phyloP scores from a whole-genome alignment of 176 grass and related monocot species.

The Ampelocalamus luodianensis region DNA sequence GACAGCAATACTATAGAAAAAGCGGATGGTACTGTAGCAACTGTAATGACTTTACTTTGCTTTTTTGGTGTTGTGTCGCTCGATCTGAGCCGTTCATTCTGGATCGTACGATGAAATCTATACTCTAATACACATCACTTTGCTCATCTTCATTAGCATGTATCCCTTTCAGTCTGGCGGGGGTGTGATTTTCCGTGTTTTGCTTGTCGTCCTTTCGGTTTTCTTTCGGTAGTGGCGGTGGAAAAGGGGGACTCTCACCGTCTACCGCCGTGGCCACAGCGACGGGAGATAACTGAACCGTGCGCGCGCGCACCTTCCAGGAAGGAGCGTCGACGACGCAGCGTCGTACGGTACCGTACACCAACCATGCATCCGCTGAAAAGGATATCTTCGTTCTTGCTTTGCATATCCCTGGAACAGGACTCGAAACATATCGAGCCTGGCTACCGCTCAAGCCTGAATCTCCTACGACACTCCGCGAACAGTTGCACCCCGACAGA shows the following conservation, averaged over 20 bases:
- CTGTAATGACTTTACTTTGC: no score
- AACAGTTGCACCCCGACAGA: neutral
- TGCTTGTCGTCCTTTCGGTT: neutral
- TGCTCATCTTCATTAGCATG: no score
- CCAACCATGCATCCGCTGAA: constrained; percentile 12
- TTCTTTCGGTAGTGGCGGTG: no score
- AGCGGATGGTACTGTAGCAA: no score
- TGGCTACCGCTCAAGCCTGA: neutral
- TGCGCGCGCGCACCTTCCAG: neutral
- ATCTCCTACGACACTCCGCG: neutral
- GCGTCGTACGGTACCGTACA: constrained; percentile 15
- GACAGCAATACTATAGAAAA: no score
- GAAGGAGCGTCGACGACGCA: constrained; percentile 5
- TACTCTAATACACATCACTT: no score
- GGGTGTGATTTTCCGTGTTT: neutral
- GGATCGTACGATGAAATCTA: no score
- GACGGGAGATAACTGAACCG: neutral
- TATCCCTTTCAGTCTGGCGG: no score
- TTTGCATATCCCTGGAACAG: neutral
- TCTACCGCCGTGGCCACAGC: neutral
- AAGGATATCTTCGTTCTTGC: neutral
- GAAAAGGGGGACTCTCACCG: neutral
- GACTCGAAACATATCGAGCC: neutral
- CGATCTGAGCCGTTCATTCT: no score
- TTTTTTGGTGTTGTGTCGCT: no score